Conservation (phyloP, 352 stramenopile genomes). For the Globisporangium viniferum region DNA sequence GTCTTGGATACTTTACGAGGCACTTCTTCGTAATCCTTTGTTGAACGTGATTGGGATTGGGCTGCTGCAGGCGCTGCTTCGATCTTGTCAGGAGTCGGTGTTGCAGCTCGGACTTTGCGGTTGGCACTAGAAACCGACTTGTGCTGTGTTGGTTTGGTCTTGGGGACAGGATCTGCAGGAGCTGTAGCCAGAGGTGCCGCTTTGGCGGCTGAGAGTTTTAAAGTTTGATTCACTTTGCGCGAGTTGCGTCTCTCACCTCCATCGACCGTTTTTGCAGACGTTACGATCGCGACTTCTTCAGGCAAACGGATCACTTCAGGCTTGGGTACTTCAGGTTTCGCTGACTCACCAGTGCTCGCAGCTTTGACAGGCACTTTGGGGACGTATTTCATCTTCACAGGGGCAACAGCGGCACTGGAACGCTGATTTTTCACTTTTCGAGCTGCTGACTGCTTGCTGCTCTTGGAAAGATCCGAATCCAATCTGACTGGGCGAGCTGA, state of each 20-base stretch:
- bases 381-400: slow-evolving; percentile 9
- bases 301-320: not conserved
- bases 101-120: no score
- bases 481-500: not conserved
- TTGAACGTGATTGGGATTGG: not conserved
- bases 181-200: no score
- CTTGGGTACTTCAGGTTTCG: not conserved
- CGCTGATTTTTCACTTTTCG: not conserved
- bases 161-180: not conserved
- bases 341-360: not conserved
- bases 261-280: not conserved
- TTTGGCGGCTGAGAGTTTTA: not conserved
- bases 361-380: not conserved
- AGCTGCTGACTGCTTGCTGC: not conserved
- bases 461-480: not conserved
- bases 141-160: not conserved
- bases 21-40: not conserved
- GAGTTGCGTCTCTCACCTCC: not conserved
- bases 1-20: slow-evolving; percentile 2
- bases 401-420: not conserved
- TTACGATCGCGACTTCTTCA: not conserved
- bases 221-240: not conserved
- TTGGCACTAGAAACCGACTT: not conserved
- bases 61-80: not conserved
- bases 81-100: not conserved